phyloP scores from a whole-genome alignment of 208 protist species.

The Herpetomonas samuelpessoai region DNA sequence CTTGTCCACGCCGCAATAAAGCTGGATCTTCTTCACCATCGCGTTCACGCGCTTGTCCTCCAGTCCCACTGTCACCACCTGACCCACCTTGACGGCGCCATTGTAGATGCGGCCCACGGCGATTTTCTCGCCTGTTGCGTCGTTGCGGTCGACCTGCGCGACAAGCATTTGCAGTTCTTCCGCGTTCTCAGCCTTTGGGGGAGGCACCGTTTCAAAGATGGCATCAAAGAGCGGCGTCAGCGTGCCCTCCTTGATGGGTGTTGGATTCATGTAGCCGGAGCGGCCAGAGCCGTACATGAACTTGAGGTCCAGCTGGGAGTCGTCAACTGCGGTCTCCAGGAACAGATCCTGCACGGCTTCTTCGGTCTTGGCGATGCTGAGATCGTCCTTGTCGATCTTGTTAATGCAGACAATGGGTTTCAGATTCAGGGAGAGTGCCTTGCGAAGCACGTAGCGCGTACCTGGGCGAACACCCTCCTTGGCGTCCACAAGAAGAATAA shows the following conservation, averaged over 20 bases:
- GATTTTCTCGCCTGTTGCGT: conserved; percentile 73
- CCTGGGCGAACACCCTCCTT: conserved; percentile 96
- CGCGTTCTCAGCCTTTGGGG: conserved; percentile 43
- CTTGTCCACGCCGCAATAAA: conserved; percentile 85
- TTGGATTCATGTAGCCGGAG: conserved; percentile 89
- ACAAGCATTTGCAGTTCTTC: conserved; percentile 94
- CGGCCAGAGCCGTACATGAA: conserved; percentile 95
- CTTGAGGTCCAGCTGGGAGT: conserved; percentile 95
- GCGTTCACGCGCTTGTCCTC: conserved; percentile 84
- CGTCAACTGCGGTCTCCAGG: conserved; percentile 90
- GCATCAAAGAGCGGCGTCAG: conserved; percentile 94
- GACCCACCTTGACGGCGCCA: conserved; percentile 84
- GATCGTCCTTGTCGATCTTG: conserved; percentile 96
- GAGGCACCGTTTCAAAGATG: conserved; percentile 88
- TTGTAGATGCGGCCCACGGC: conserved; percentile 92
- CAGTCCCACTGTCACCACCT: conserved; percentile 81
- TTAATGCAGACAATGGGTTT: conserved; percentile 97
- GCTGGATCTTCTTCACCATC: conserved; percentile 81
- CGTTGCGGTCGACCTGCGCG: conserved; percentile 92
- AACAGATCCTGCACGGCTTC: conserved; percentile 96
- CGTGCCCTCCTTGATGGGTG: conserved; percentile 64
- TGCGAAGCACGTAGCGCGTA: conserved; percentile 98
- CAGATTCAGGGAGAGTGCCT: conserved; percentile 93
- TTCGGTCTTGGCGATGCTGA: conserved; percentile 89
- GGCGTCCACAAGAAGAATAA: conserved; percentile 95